phyloP scores from a whole-genome alignment of 164 flowering plant genomes.

The Warburgia ugandensis region DNA sequence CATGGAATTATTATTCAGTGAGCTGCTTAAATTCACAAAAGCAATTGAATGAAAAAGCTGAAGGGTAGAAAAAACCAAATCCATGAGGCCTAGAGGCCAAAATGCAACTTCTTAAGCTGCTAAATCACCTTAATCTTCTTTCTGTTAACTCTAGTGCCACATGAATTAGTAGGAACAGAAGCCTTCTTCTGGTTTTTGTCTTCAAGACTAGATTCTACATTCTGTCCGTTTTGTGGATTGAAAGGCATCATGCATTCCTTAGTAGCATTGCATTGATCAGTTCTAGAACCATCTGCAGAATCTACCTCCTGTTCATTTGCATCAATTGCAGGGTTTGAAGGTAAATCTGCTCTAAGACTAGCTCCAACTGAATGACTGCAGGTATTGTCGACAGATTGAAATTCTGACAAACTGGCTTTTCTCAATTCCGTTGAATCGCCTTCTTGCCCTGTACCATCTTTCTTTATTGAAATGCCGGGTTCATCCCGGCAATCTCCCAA shows the following conservation, averaged over 20 bases:
- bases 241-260: conserved; percentile 10
- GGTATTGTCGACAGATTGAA: conserved; percentile 85
- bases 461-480: conserved; percentile 36
- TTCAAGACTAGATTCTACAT: conserved; percentile 8
- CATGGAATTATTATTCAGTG: too few relatives aligned
- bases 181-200: conserved; percentile 21
- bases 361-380: conserved; percentile 24
- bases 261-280: conserved; percentile 6
- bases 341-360: conserved; percentile 9
- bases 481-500: conserved; percentile 51
- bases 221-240: conserved; percentile 16
- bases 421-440: conserved; percentile 21
- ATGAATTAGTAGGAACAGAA: conserved; percentile 20
- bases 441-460: conserved; percentile 39
- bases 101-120: neutral
- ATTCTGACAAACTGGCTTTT: conserved; percentile 10
- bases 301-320: conserved; percentile 44
- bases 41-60: neutral
- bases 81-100: neutral
- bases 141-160: conserved; percentile 27
- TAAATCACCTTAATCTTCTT: conserved; percentile 52
- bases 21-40: too few relatives aligned
- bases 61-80: neutral
- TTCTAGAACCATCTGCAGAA: conserved; percentile 27
- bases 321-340: conserved; percentile 15